These are phyloP conservation scores for Naumovozyma baii DNA, from an alignment of 805 yeast genomes.

Conservation along the genomic window DNA sequence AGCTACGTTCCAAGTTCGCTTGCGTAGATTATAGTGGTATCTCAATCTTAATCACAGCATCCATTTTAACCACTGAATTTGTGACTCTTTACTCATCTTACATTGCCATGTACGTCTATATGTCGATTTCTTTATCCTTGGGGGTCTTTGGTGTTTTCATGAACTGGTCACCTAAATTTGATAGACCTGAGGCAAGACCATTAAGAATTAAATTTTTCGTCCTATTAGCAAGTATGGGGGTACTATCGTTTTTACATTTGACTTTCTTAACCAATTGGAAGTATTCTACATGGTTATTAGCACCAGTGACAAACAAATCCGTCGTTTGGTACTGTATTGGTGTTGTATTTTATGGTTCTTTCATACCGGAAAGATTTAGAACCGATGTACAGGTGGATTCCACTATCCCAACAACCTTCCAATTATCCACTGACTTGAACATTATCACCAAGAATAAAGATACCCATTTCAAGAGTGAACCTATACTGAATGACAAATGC, in stretches of 20 bases:
- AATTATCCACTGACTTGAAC: constrained; percentile 23
- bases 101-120: constrained; percentile 32
- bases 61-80: constrained; percentile 80
- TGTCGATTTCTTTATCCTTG: constrained; percentile 51
- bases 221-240: constrained; percentile 68
- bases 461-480: constrained; percentile 35
- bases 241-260: constrained; percentile 48
- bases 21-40: constrained; percentile 95
- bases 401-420: constrained; percentile 30
- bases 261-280: constrained; percentile 45
- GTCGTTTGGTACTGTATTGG: constrained; percentile 71
- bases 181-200: constrained; percentile 74
- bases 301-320: constrained; percentile 58
- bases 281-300: constrained; percentile 44
- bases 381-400: constrained; percentile 52
- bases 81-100: constrained; percentile 45
- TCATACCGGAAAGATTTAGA: constrained; percentile 85
- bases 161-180: constrained; percentile 91
- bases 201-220: constrained; percentile 73
- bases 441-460: constrained; percentile 27
- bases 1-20: constrained; percentile 64
- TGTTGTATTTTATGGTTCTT: constrained; percentile 75
- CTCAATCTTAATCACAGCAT: constrained; percentile 79
- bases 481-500: constrained; percentile 23
- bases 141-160: constrained; percentile 66